Conservation (phyloP, 306 rosid genomes). For the Arachis stenosperma region DNA sequence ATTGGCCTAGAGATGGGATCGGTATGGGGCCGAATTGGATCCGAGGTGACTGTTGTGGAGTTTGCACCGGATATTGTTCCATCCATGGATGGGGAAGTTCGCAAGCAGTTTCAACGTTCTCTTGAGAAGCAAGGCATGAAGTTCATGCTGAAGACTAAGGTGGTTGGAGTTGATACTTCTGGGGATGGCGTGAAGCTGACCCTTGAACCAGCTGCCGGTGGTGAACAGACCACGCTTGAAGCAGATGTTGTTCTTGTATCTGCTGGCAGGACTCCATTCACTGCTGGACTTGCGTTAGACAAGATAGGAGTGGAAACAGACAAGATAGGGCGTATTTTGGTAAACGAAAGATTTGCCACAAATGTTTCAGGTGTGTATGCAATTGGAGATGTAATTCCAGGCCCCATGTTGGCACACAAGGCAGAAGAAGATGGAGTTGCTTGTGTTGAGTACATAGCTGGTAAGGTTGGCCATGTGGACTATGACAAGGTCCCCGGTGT, state of each 20-base stretch:
- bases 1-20: slow-evolving; percentile 99
- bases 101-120: slow-evolving; percentile 92
- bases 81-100: slow-evolving; percentile 85
- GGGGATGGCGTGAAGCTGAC: slow-evolving; percentile 89
- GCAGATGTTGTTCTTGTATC: slow-evolving; percentile 98
- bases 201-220: slow-evolving; percentile 95
- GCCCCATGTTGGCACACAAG: slow-evolving; percentile 99
- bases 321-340: slow-evolving; percentile 77
- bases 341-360: slow-evolving; percentile 74
- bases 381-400: slow-evolving; percentile 97
- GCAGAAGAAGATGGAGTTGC: slow-evolving; percentile 99
- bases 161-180: slow-evolving; percentile 85
- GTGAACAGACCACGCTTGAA: slow-evolving; percentile 72
- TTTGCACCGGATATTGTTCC: slow-evolving; percentile 94
- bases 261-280: slow-evolving; percentile 94
- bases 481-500: slow-evolving; percentile 99
- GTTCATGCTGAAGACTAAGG: slow-evolving; percentile 91
- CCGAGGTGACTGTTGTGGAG: slow-evolving; percentile 92
- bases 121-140: slow-evolving; percentile 98
- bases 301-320: slow-evolving; percentile 90
- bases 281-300: slow-evolving; percentile 82
- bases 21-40: slow-evolving; percentile 95
- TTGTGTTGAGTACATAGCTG: slow-evolving; percentile 97
- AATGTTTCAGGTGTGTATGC: slow-evolving; percentile 85
- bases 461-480: slow-evolving; percentile 95